Percentiles rank a stretch among this genome's conserved stretches.
phyloP scores from a whole-genome alignment of 2,329 filamentous ascomycete species.

The Fusarium sp. region DNA sequence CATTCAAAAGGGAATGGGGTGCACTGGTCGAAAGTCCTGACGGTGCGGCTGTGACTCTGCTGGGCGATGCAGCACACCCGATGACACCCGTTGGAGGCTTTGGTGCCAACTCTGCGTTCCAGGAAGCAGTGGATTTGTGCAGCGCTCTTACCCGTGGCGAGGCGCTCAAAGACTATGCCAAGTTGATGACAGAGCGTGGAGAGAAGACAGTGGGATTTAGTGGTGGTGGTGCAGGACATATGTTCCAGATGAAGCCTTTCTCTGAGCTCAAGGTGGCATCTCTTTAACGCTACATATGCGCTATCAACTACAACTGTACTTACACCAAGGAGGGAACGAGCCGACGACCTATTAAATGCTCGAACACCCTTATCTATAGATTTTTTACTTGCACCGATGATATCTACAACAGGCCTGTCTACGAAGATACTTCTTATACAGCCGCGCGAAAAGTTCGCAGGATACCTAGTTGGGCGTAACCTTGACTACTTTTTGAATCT shows the following conservation, averaged over 20 bases:
- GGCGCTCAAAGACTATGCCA: background rate
- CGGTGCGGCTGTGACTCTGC: background rate
- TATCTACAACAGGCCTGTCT: fast-evolving
- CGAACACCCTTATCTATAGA: background rate
- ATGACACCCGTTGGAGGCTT: background rate
- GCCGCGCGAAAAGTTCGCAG: fast-evolving
- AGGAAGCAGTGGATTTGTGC: background rate
- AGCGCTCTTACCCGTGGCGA: fast-evolving
- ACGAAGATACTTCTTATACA: fast-evolving
- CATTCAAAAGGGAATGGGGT: background rate
- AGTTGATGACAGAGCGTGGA: background rate
- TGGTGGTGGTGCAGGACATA: background rate
- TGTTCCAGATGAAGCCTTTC: background rate
- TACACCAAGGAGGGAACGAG: fast-evolving
- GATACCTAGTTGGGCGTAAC: fast-evolving
- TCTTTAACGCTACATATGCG: fast-evolving
- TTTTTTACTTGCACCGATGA: fast-evolving
- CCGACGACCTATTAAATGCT: fast-evolving
- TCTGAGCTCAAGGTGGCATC: background rate
- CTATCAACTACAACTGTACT: fast-evolving
- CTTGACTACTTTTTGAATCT: background rate
- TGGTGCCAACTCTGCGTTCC: background rate
- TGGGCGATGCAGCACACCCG: background rate
- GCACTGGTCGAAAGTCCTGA: fast-evolving
- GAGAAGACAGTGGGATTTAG: background rate